phyloP scores from a whole-genome alignment of 1,284 basidiomycete genomes.

The Wolfiporia cocos region DNA sequence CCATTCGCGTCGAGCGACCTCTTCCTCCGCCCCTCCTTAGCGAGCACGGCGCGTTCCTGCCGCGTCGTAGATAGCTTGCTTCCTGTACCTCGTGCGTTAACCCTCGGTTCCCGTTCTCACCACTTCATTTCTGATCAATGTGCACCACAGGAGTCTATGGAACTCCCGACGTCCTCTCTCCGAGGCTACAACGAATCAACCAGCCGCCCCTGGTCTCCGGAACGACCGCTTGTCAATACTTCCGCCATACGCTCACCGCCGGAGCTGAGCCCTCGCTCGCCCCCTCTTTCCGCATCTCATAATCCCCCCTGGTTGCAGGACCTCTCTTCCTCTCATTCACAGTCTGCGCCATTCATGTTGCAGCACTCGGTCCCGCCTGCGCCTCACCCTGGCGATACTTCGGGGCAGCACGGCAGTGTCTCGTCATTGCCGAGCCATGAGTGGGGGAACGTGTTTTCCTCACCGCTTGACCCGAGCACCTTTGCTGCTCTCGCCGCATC shows the following conservation, averaged over 20 bases:
- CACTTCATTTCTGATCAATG: constrained; percentile 7
- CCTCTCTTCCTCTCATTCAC: constrained; percentile 21
- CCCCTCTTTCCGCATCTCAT: constrained; percentile 31
- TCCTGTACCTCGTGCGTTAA: constrained; percentile 11
- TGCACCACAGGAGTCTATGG: constrained; percentile 21
- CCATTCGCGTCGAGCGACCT: constrained; percentile 5
- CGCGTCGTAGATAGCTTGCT: background rate
- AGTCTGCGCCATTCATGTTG: constrained; percentile 20
- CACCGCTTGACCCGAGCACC: constrained; percentile 49
- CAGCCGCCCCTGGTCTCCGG: constrained; percentile 33
- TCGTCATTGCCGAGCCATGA: constrained; percentile 34
- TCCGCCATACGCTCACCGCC: constrained; percentile 25
- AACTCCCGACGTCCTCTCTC: constrained; percentile 20
- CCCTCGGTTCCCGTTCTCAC: constrained; percentile 14
- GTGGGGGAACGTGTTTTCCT: constrained; percentile 51
- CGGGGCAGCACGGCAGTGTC: constrained; percentile 22
- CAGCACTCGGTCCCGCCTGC: constrained; percentile 19
- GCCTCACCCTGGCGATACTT: constrained; percentile 18
- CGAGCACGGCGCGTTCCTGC: constrained; percentile 4
- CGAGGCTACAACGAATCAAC: constrained; percentile 19
- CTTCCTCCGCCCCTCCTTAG: background rate
- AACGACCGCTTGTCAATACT: constrained; percentile 34
- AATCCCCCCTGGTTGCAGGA: constrained; percentile 36
- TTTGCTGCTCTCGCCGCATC: constrained; percentile 56
- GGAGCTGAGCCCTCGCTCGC: constrained; percentile 31